Base-by-base conservation (phyloP, 1,139 yeast species). In the Kazachstania sp. region DNA sequence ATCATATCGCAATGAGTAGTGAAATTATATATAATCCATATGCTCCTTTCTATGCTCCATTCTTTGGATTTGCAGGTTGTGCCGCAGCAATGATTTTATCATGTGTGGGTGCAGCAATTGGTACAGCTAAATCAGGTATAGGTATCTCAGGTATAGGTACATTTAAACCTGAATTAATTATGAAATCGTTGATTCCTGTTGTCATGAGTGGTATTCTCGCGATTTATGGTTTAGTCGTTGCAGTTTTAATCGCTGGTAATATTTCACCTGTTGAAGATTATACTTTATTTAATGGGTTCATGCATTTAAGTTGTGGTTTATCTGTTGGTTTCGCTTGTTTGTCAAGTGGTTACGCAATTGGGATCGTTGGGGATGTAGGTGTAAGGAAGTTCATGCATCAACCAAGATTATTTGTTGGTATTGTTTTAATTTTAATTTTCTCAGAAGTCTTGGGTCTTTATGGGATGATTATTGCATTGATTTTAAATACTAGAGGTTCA, bases 351-450 rank as follows among this genome's bases (percentile, higher is more conserved):
- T 92, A 86, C 66, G 95, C 98, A 59, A 92, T 92, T 72, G 99
- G 99, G 57, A 88, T 92, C 54, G 99, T 92, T 46, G 99, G 99
- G 57, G 98, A 92, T 67, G 97, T 90, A 58, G 98, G 98, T 65
- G 97, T 92, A 47, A 83, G 98, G 68, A 95, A 90, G 63, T 82
- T 83, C 58, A 92, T 90, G 79, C 95, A 87, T 68, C 97, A 92
- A 72, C 97, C 97, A 56, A 81, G 97, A 69, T 77, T 92, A 58
- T 92, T 92, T 70, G 98, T 92, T 52, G 96, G 96, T 51, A 76
- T 76, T 64, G 92, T 90, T 64, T 79, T 90, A 71, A 92, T 92
- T 67, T 82, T 92, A 68, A 92, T 92, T 83, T 92, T 92, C 70
- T 96, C 97, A 44, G 97, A 92, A 75, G 98, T 92, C 52, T 77